A percentile compares a stretch with the other conserved stretches of the same genome.
Conservation (phyloP, 305 asterid species). For the Fraxinus paxiana region DNA sequence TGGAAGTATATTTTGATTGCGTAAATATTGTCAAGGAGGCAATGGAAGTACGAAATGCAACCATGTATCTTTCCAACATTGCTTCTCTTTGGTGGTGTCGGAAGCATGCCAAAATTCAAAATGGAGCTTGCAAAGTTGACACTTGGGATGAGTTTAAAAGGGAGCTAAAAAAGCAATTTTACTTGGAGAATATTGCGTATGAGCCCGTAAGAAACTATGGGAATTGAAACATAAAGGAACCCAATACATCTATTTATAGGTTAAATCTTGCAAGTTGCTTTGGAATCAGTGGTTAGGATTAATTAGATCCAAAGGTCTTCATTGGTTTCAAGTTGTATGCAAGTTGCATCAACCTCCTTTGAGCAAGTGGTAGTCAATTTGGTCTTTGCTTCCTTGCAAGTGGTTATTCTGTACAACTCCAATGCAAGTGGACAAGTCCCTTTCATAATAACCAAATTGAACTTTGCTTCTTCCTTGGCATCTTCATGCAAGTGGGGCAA, state of each 20-base stretch:
- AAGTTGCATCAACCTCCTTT: neutral
- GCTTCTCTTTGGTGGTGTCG: neutral
- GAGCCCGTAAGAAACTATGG: neutral
- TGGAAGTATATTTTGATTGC: neutral
- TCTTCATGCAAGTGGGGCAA: neutral
- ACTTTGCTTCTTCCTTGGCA: neutral
- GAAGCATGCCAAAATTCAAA: neutral
- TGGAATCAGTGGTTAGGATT: neutral
- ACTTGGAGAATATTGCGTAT: neutral
- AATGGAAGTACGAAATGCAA: neutral
- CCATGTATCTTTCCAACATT: neutral
- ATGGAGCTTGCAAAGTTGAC: neutral
- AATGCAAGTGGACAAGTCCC: neutral
- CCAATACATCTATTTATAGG: neutral
- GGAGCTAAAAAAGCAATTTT: neutral
- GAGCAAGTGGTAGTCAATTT: neutral
- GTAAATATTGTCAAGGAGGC: neutral
- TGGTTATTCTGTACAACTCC: neutral
- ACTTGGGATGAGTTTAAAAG: neutral
- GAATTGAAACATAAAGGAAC: neutral
- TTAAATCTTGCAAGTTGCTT: neutral
- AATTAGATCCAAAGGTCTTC: neutral
- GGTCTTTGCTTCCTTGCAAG: neutral
- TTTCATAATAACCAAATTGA: neutral
- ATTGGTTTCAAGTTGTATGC: neutral